Percentiles rank a stretch among this genome's conserved stretches.
phyloP scores from a whole-genome alignment of 73 alveolate species.

The Tetrahymena malaccensis region DNA sequence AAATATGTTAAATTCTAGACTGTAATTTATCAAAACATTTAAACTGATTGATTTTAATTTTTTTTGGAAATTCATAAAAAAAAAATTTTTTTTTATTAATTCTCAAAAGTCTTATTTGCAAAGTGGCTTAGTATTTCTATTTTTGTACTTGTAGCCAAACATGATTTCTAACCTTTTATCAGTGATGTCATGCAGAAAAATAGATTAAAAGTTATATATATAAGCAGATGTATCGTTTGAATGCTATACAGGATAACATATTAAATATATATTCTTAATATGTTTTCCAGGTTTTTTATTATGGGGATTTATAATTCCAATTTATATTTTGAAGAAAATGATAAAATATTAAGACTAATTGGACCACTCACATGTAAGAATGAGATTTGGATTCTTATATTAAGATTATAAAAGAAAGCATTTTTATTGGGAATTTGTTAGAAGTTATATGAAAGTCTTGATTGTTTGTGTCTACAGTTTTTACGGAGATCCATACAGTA shows the following conservation, averaged over 20 bases:
- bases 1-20: neutral
- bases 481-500: neutral
- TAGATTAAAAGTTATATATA: neutral
- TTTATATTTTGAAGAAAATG: neutral
- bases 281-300: conserved; percentile 3
- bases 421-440: conserved; percentile 3
- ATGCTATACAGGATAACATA: neutral
- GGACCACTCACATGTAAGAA: neutral
- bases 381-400: neutral
- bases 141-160: conserved; percentile 7
- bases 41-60: no score
- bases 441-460: neutral
- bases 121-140: conserved; percentile 5
- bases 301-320: conserved; percentile 1
- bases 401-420: neutral
- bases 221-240: conserved; percentile 9
- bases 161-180: conserved; percentile 6
- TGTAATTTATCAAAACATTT: neutral
- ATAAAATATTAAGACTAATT: neutral
- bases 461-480: neutral
- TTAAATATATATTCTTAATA: conserved; percentile 5
- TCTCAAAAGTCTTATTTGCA: neutral
- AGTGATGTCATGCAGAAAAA: conserved; percentile 6
- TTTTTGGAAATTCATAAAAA: no score
- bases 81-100: neutral